A percentile compares a stretch with the other conserved stretches of the same genome.
Conservation (phyloP, 116 monocot genomes). For the Thalassia testudinum region DNA sequence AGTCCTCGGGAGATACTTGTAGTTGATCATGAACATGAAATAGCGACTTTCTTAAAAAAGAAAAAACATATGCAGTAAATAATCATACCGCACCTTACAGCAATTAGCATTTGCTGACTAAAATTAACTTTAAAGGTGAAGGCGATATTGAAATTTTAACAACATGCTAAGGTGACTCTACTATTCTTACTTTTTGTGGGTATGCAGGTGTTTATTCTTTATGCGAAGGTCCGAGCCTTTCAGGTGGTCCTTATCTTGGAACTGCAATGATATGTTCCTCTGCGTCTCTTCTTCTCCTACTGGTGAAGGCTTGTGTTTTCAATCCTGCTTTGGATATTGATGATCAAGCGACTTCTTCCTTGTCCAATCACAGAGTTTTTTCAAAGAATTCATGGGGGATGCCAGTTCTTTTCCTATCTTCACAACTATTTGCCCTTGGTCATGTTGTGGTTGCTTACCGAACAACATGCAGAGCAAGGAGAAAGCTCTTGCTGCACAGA, state of each 20-base stretch:
- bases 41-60: too few relatives aligned
- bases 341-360: conserved; percentile 19
- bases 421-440: conserved; percentile 80
- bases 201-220: conserved; percentile 75
- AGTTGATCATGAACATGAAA: too few relatives aligned
- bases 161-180: too few relatives aligned
- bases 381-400: conserved; percentile 61
- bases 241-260: conserved; percentile 73
- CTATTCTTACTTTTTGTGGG: too few relatives aligned
- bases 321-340: conserved; percentile 26
- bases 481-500: conserved; percentile 54
- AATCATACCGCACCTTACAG: too few relatives aligned
- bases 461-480: conserved; percentile 60
- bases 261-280: conserved; percentile 42
- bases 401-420: conserved; percentile 80
- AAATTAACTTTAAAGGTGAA: too few relatives aligned
- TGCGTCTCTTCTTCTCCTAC: conserved; percentile 46
- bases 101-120: too few relatives aligned
- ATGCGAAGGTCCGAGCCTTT: conserved; percentile 42
- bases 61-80: too few relatives aligned
- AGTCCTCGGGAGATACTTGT: too few relatives aligned
- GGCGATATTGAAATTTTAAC: too few relatives aligned
- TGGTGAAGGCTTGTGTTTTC: conserved; percentile 61
- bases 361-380: conserved; percentile 26
- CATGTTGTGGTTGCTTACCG: conserved; percentile 81